Evolutionary conservation across 768 basidiomycete genomes (phyloP), one percentile per base, ranked within the genome.

Genomic region (Russula sp.): DNA sequence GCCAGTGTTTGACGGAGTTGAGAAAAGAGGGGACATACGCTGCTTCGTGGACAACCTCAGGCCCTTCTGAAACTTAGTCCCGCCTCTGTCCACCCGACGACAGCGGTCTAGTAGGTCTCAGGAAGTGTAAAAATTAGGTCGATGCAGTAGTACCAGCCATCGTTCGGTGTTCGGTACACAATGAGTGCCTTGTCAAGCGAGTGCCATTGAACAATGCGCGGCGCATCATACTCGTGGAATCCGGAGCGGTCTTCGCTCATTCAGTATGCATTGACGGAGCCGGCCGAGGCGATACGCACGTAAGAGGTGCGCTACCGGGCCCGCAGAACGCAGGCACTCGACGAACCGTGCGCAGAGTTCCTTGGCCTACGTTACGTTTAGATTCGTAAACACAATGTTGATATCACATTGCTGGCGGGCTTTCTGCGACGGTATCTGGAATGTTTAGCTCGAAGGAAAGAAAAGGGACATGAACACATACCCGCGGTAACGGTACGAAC

Each of bases 81-180:
- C 93, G 0, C 94, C 93, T 6, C 93, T 6, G 87, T 88, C 94
- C 94, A 98, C 56, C 95, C 94, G 34, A 93, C 79, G 1, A 97
- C 83, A 0, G 92, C 91, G 1, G 89, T 88, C 85, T 91, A 93
- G 68, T 95, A 96, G 0, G 86, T 77, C 62, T 85, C 82, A 8
- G 85, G 85, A 1, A 82, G 77, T 3, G 88, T 84, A 71, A 89
- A 88, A 64, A 96, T 93, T 50, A 96, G 73, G 70, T 98, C 95
- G 20, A 97, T 76, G 11, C 93, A 80, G 35, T 91, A 78, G 65
- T 34, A 69, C 66, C 29, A 67, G 69, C 11, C 74, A 67, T 1
- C 73, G 67, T 1, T 52, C 5, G 90, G 90, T 0, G 90, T 78
- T 34, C 75, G 74, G 71, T 95, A 89, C 18, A 95, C 86, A 1